Evolutionary conservation across 345 rosid species (phyloP), one percentile per base, ranked within the genome.

Genomic region (Pelargonium nanum): DNA sequence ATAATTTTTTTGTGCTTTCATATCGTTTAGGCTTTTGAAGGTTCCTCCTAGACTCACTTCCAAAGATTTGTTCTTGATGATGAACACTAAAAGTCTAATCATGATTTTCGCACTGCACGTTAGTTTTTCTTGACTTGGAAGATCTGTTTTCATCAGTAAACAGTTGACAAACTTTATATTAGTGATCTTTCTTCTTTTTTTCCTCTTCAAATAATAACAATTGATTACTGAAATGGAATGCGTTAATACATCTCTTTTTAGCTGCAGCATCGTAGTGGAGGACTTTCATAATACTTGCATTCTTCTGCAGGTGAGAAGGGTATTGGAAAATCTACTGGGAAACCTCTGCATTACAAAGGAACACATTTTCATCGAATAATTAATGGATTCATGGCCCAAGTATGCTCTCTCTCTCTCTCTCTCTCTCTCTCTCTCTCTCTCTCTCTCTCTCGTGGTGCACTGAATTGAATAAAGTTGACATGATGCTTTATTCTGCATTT

Each of bases 351-450:
- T 63, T 90, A 76, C 72, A 90, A 94, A 73, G 97, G 96, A 65
- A 70, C 91, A 1, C 69, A 60, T 66, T 83, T 94, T 70, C 99
- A 94, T 78, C 97, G 99, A 67, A 68, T 94, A 65, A 88, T 90
- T 55, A 83, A 73, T 73, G 96, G 97, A 59, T 94, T 90, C 75
- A 90, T 94, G 99, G 96, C 96, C 55, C 99, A 94, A 68, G 99
- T 90, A 81, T 26, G 85, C 4, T 2, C 3, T 7, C 32, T 28
- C 32, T 65, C 21, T 40, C 53, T 62, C 63, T 51, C 65, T 40
- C 56, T 44, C 28, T 56, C 48, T 9, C 21, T 22, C 25, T 26
- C 45, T 22, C 34, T 30, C n/a, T n/a, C n/a, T n/a, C n/a, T n/a
- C n/a, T n/a, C n/a, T n/a, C n/a, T 28, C 32, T 28, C 7, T 3